Evolutionary conservation across 345 rosid species (phyloP).

Genomic region (Citrus australasica): DNA sequence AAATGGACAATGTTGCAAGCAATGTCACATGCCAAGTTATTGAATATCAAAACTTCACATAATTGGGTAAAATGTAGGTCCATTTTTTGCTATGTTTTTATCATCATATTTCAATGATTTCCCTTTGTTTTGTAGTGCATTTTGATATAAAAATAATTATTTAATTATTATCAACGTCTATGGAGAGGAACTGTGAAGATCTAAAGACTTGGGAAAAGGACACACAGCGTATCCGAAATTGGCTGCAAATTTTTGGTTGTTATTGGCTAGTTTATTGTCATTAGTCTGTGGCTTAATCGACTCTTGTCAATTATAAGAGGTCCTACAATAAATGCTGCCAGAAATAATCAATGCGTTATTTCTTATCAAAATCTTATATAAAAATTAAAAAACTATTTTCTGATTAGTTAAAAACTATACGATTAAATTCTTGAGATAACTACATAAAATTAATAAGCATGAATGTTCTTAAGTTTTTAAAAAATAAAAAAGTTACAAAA

Average conservation of each 20-base stretch:
- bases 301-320: neutral
- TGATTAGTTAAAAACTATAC: too few species aligned
- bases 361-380: too few species aligned
- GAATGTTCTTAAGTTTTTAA: too few species aligned
- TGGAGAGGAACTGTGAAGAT: too few species aligned
- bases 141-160: too few species aligned
- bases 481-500: too few species aligned
- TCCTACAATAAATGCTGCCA: neutral
- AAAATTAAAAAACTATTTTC: too few species aligned
- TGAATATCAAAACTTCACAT: neutral
- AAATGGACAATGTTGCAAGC: neutral
- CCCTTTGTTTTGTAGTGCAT: too few species aligned
- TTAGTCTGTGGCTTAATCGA: neutral
- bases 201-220: neutral
- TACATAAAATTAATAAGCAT: too few species aligned
- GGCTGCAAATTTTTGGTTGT: neutral
- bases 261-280: conserved; percentile 8
- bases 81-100: neutral
- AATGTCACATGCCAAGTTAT: neutral
- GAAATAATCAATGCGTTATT: too few species aligned
- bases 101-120: neutral
- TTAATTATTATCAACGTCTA: neutral
- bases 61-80: neutral
- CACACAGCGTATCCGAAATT: neutral
- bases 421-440: too few species aligned